Conservation (phyloP, 345 rosid genomes). For the Limnanthes douglasii region DNA sequence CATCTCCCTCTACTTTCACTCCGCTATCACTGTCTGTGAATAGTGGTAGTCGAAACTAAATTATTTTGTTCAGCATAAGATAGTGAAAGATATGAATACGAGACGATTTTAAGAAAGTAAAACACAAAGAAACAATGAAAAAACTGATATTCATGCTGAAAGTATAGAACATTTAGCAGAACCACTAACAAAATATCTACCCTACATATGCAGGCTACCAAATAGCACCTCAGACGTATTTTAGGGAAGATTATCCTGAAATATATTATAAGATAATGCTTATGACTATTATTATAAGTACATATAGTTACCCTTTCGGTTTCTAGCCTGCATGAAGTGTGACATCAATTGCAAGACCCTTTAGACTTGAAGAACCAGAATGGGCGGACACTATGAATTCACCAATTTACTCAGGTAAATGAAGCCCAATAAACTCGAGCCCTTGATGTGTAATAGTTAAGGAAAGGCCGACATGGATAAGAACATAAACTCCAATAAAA, state of each 20-base stretch:
- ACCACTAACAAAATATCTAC: no score
- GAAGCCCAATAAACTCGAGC: constrained; percentile 86
- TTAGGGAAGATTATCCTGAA: no score
- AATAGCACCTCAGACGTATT: no score
- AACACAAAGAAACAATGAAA: constrained; percentile 1
- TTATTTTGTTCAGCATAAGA: constrained; percentile 3
- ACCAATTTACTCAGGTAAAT: constrained; percentile 85
- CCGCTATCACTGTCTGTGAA: constrained; percentile 83
- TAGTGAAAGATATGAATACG: constrained; percentile 8
- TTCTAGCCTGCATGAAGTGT: constrained; percentile 83
- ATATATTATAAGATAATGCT: no score
- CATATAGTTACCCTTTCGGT: constrained; percentile 66
- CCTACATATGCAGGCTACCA: no score
- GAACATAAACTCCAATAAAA: constrained; percentile 51
- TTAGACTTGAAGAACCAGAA: constrained; percentile 72
- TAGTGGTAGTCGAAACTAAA: background rate
- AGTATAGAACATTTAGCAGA: no score
- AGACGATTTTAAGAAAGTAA: background rate
- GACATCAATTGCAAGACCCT: constrained; percentile 50
- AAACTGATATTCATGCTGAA: background rate
- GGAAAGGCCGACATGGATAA: constrained; percentile 55
- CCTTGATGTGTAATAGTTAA: constrained; percentile 61
- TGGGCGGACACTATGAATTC: constrained; percentile 69
- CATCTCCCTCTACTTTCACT: constrained; percentile 88
- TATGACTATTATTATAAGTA: no score